Percentiles rank a stretch among this genome's conserved stretches.
Conservation (phyloP, 1,284 basidiomycete species). For the Irpex lacteus region DNA sequence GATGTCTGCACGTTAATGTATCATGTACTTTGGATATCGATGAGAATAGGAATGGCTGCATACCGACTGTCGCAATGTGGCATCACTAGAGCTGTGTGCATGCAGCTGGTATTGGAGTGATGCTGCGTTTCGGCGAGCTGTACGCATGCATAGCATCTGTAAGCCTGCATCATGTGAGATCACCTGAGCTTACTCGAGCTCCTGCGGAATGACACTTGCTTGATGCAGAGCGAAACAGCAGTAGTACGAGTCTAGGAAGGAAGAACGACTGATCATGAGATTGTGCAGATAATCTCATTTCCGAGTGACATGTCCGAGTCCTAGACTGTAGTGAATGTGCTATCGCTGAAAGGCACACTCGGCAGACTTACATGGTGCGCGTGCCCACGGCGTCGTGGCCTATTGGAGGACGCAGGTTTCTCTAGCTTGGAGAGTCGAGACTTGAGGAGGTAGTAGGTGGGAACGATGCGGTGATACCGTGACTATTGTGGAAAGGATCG, state of each 20-base stretch:
- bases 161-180: background rate
- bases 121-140: background rate
- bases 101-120: background rate
- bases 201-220: background rate
- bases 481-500: background rate
- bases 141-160: background rate
- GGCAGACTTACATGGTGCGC: background rate
- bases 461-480: background rate
- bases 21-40: too few species aligned
- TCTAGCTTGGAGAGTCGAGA: background rate
- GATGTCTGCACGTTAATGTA: too few species aligned
- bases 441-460: background rate
- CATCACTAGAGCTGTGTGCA: background rate
- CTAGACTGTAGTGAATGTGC: background rate
- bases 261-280: background rate
- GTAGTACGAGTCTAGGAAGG: background rate
- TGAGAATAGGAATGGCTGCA: too few species aligned
- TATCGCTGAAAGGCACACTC: background rate
- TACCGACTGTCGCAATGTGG: background rate
- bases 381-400: background rate
- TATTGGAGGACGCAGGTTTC: background rate
- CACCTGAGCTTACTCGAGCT: background rate
- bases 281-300: conserved; percentile 1
- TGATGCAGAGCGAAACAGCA: background rate
- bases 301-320: background rate